Base-by-base conservation (phyloP, 2,329 filamentous ascomycete genomes). In the Nemania sp. region DNA sequence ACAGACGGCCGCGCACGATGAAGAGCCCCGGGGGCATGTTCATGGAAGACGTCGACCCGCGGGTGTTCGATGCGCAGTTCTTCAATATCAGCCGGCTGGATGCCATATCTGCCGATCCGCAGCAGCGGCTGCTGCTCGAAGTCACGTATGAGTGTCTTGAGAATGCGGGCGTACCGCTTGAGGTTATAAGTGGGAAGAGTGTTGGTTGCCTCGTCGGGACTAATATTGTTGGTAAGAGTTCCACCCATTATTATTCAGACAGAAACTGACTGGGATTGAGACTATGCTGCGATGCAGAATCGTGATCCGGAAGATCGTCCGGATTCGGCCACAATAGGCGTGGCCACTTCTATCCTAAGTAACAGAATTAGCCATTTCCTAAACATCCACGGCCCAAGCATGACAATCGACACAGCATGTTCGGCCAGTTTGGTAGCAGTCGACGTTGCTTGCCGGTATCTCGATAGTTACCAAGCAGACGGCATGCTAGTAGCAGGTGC, bases 41-140 rank as follows among this genome's bases (percentile, higher is more conserved):
- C 55, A 59, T 77, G 7, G 61, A 71, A 2, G 63, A 72, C 5
- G 60, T 71, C 8, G 69, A 77, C 34, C 65, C 64, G 0, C 39
- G 49, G 2, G 61, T 65, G 1, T 72, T 77, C 39, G 72, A 77
- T 45, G 68, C 69, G 20, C 20, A 31, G 1, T 73, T 73, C 46
- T 66, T 67, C 36, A 54, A 59, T 4, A 34, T 68, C 17, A 23
- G 19, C 1, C 22, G 40, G 0, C 11, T 39, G 3, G 66, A 69
- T 1, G 59, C 60, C 2, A 42, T 55, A 0, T 20, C 59, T 2
- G 63, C 64, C 59, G 66, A 61, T 11, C 56, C 59, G 6, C 52
- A 59, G 26, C 59, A 61, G 19, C 37, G 59, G 14, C 40, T 54
- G 9, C 44, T 61, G 1, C 34, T 61, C 3, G 59, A 61, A 22